These are phyloP conservation scores for Colletotrichum lindemuthianum DNA, from an alignment of 2,329 filamentous ascomycete genomes.

Conservation along the genomic window DNA sequence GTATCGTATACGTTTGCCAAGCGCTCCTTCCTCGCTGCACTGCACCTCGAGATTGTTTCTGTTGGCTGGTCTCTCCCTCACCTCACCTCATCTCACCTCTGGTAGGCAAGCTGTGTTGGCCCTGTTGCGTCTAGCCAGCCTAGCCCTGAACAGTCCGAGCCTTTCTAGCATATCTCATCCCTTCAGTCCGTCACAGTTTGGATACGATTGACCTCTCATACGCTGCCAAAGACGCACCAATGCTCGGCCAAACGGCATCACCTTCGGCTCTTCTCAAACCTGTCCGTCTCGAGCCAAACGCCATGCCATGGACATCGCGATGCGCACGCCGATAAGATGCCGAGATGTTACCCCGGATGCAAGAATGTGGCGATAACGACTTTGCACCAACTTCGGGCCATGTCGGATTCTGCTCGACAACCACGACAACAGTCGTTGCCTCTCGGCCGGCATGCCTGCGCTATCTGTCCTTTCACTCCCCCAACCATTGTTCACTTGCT, in stretches of 20 bases:
- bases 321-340: conserved; percentile 28
- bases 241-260: conserved; percentile 34
- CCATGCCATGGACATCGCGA: not conserved
- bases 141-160: conserved; percentile 13
- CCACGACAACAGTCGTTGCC: no score
- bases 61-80: not conserved
- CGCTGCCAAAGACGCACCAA: conserved; percentile 15
- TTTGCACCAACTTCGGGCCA: not conserved
- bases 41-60: not conserved
- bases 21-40: not conserved
- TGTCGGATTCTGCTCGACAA: conserved; percentile 1
- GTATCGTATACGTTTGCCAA: conserved; percentile 37
- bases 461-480: no score
- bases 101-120: not conserved
- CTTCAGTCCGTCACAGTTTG: conserved; percentile 3
- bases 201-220: not conserved
- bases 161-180: conserved; percentile 26
- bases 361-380: conserved; percentile 14
- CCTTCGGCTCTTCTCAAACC: conserved; percentile 20
- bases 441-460: no score
- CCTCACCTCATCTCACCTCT: no score
- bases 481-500: no score
- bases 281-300: not conserved
- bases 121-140: not conserved
- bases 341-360: conserved; percentile 30